phyloP scores from a whole-genome alignment of 1,139 yeast species.

The Diutina mesorugosa region DNA sequence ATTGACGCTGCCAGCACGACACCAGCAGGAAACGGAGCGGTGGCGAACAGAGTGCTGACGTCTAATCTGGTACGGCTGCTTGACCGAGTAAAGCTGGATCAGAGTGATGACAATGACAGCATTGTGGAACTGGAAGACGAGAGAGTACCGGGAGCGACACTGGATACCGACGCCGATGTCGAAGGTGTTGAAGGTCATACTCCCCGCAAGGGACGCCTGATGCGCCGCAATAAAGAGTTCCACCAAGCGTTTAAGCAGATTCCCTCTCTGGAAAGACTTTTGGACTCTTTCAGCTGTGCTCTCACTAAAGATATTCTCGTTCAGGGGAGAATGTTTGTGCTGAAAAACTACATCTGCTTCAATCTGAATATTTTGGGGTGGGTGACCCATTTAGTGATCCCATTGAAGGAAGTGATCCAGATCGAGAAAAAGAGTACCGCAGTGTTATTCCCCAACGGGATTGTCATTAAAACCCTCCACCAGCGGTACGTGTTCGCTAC shows the following conservation, averaged over 20 bases:
- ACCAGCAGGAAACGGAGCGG: background rate
- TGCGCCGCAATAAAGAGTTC: constrained; percentile 35
- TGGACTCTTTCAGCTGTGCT: constrained; percentile 64
- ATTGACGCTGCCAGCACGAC: background rate
- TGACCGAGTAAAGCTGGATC: background rate
- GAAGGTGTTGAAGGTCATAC: background rate
- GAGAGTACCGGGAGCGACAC: constrained; percentile 4
- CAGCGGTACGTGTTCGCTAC: constrained; percentile 65
- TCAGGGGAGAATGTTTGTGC: constrained; percentile 59
- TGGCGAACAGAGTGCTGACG: background rate
- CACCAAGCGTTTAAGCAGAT: constrained; percentile 48
- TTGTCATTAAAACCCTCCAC: constrained; percentile 57
- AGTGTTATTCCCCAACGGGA: constrained; percentile 63
- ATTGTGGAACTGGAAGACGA: constrained; percentile 2
- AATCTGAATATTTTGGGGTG: constrained; percentile 66
- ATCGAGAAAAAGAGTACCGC: constrained; percentile 66
- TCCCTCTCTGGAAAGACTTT: constrained; percentile 37
- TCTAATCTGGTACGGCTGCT: background rate
- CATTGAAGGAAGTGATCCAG: constrained; percentile 56
- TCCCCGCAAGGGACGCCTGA: constrained; percentile 1
- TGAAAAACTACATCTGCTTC: constrained; percentile 49
- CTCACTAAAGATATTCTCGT: constrained; percentile 55
- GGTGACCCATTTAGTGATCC: constrained; percentile 55
- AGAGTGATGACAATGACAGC: background rate
- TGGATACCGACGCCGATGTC: background rate